phyloP scores from a whole-genome alignment of 768 basidiomycete genomes.

The Leccinum pellstonianum region DNA sequence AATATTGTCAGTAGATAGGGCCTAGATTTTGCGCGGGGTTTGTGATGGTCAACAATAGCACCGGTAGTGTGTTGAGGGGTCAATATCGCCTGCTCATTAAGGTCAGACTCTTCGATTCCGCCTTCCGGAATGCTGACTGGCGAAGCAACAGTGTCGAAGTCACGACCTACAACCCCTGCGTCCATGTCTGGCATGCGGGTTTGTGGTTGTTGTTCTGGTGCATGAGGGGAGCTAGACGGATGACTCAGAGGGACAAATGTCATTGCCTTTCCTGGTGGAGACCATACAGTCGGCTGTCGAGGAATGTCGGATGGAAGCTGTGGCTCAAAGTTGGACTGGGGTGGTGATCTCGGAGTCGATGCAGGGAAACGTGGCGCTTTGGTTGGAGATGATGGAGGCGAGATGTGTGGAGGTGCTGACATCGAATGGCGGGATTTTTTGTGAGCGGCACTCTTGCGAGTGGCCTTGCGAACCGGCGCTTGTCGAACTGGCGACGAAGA shows the following conservation, averaged over 20 bases:
- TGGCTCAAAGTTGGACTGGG: conserved; percentile 58
- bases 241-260: conserved; percentile 17
- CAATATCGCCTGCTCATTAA: conserved; percentile 28
- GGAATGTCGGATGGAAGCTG: conserved; percentile 41
- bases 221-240: conserved; percentile 19
- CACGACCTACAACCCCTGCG: not conserved
- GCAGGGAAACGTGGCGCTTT: conserved; percentile 26
- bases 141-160: conserved; percentile 2
- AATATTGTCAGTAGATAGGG: conserved; percentile 45
- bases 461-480: conserved; percentile 49
- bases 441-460: conserved; percentile 38
- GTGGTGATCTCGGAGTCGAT: conserved; percentile 41
- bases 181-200: conserved; percentile 5
- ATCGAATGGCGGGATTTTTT: conserved; percentile 66
- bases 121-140: conserved; percentile 24
- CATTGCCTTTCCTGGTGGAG: conserved; percentile 13
- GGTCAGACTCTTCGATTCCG: conserved; percentile 15
- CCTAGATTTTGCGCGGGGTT: conserved; percentile 16
- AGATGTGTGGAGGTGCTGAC: conserved; percentile 64
- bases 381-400: conserved; percentile 43
- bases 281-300: conserved; percentile 29
- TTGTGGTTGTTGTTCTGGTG: conserved; percentile 11
- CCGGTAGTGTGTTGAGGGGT: conserved; percentile 41
- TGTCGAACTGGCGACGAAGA: conserved; percentile 77
- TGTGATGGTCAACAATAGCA: conserved; percentile 24